Percentiles rank a stretch among this genome's conserved stretches.
phyloP scores from a whole-genome alignment of 1,284 basidiomycete genomes.

The Marasmius oreades region DNA sequence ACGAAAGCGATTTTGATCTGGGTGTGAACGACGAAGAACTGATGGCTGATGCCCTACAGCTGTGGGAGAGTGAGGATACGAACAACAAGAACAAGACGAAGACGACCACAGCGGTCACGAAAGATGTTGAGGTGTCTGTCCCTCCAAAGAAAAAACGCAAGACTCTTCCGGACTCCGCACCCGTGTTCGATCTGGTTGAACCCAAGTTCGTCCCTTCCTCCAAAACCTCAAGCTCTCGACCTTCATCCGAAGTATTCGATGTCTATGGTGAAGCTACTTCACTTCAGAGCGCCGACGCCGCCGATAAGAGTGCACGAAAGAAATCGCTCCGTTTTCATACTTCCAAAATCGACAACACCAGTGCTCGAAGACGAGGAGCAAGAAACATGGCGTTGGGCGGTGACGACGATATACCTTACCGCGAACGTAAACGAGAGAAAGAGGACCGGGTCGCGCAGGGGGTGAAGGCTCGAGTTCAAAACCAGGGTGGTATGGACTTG shows the following conservation, averaged over 20 bases:
- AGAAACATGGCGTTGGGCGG: conserved; percentile 63
- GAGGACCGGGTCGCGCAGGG: conserved; percentile 51
- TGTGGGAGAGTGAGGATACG: conserved; percentile 45
- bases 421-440: conserved; percentile 60
- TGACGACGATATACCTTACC: conserved; percentile 88
- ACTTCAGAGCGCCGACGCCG: conserved; percentile 68
- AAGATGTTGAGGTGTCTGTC: conserved; percentile 9
- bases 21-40: conserved; percentile 33
- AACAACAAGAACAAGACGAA: conserved; percentile 54
- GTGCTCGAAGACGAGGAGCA: conserved; percentile 69
- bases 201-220: conserved; percentile 58
- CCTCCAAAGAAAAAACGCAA: conserved; percentile 41
- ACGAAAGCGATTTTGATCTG: conserved; percentile 24
- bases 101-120: conserved; percentile 14
- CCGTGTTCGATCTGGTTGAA: conserved; percentile 70
- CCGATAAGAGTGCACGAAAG: conserved; percentile 79
- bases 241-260: conserved; percentile 38
- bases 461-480: conserved; percentile 40
- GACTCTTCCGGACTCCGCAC: conserved; percentile 26
- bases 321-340: conserved; percentile 86
- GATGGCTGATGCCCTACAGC: conserved; percentile 27
- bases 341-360: conserved; percentile 74
- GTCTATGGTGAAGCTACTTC: conserved; percentile 74
- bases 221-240: conserved; percentile 27
- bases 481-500: conserved; percentile 62